Base-by-base conservation (phyloP, 768 basidiomycete genomes). In the Krasilnikovozyma curviuscula region DNA sequence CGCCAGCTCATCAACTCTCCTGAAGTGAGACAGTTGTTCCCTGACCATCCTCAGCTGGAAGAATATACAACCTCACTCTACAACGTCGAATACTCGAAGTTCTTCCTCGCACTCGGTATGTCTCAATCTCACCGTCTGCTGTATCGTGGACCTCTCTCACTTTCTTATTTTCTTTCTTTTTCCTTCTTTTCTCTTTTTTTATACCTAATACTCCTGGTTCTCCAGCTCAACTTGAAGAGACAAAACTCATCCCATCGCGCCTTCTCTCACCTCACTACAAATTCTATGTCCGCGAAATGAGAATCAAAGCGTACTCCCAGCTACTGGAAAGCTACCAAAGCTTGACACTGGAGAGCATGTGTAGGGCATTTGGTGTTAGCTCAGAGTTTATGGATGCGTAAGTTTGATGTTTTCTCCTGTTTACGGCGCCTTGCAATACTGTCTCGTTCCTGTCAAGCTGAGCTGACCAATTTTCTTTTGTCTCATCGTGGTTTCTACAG, bases 231-330 rank as follows among this genome's bases (percentile, higher is more conserved):
- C 78, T 95, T 48, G 89, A 95, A 65, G 78, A 86, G 65, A 75
- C 73, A 1, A 76, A 81, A 59, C 78, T 97, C 54, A 66, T 85
- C n/a, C 80, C 86, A 12, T 88, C 83, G 3, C 81, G 83, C 34
- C 67, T 88, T 50, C 74, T 97, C 40, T 73, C 78, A 2, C 81
- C 79, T 0, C 93, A 97, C 62, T 73, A 84, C 0, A 76, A 83
- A 7, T 91, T 71, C 68, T 95, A 93, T 63, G 73, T 88, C 27
- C 79, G 91, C 49, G 91, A 95, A 65, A 86, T 95, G 83, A 78
- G 93, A 29, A 86, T 97, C 55, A 76, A 81, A 18, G 88, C 89
- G 1, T 97, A 93, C 66, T 67, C 72, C 24, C 91, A 97, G 59
- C 70, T 95, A 5, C 70, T 98, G n/a, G 84, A 95, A 62, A 78